These are phyloP conservation scores for Calonectria pteridis DNA, from an alignment of 2,329 filamentous ascomycete species.

Conservation along the genomic window DNA sequence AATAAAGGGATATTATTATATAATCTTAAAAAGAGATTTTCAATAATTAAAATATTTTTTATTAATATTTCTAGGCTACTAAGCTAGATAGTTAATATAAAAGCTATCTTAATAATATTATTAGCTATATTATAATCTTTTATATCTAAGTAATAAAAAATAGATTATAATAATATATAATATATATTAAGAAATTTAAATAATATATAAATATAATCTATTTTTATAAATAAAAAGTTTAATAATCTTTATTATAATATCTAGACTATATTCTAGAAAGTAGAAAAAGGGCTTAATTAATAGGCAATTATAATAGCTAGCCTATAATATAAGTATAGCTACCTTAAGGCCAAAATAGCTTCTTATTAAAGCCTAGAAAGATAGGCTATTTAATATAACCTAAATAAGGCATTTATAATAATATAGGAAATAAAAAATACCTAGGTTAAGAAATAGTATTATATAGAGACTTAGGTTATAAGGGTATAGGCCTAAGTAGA, in stretches of 20 bases:
- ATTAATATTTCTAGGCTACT: not conserved
- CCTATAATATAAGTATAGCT: too few relatives aligned
- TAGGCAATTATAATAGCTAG: too few relatives aligned
- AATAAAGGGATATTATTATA: not conserved
- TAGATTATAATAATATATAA: too few relatives aligned
- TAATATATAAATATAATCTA: not conserved
- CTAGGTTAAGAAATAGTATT: too few relatives aligned
- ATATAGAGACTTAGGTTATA: too few relatives aligned
- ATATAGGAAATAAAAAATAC: too few relatives aligned
- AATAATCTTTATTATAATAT: not conserved
- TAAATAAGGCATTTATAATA: too few relatives aligned
- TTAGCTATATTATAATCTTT: not conserved
- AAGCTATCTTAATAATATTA: not conserved
- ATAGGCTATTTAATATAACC: too few relatives aligned
- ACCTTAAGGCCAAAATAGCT: too few relatives aligned
- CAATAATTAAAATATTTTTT: not conserved
- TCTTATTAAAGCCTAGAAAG: too few relatives aligned
- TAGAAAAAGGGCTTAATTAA: not conserved
- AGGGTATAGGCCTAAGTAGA: too few relatives aligned
- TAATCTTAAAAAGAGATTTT: not conserved
- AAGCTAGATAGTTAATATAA: not conserved
- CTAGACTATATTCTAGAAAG: not conserved
- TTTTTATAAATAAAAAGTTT: not conserved
- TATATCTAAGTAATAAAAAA: not conserved
- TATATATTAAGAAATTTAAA: too few relatives aligned